phyloP scores from a whole-genome alignment of 2,329 filamentous ascomycete species.

The Nothophaeocryptopus gaeumannii region DNA sequence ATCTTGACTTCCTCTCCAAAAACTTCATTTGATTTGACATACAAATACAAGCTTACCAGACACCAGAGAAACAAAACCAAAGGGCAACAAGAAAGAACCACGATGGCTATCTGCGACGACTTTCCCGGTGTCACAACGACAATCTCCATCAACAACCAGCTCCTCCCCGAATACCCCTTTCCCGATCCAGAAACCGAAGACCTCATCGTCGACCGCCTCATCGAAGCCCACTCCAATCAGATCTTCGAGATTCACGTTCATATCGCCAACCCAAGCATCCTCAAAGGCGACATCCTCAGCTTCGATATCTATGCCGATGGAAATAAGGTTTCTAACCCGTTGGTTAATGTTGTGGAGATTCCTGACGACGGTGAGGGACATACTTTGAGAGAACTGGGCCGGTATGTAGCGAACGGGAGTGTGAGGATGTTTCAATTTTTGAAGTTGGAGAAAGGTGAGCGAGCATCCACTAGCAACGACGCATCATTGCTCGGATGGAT shows the following conservation, averaged over 20 bases:
- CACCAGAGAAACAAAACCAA: no score
- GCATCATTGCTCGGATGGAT: no score
- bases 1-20: no score
- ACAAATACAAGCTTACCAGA: no score
- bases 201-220: constrained; percentile 1
- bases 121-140: neutral
- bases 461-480: no score
- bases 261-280: neutral
- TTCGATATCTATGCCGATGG: constrained; percentile 10
- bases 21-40: no score
- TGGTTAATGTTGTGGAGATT: neutral
- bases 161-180: constrained; percentile 6
- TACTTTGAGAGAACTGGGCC: neutral
- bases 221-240: constrained; percentile 9
- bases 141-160: constrained; percentile 1
- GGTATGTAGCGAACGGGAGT: neutral
- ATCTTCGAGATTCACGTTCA: constrained; percentile 7
- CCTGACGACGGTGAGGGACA: neutral
- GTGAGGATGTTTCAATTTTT: constrained; percentile 9
- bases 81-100: neutral
- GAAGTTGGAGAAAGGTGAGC: neutral
- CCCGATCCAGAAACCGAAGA: constrained; percentile 1
- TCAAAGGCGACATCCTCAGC: constrained; percentile 1
- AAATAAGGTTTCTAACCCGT: neutral
- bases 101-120: neutral